phyloP scores from a whole-genome alignment of 495 filamentous ascomycete genomes.

The Aspergillus nanangensis region DNA sequence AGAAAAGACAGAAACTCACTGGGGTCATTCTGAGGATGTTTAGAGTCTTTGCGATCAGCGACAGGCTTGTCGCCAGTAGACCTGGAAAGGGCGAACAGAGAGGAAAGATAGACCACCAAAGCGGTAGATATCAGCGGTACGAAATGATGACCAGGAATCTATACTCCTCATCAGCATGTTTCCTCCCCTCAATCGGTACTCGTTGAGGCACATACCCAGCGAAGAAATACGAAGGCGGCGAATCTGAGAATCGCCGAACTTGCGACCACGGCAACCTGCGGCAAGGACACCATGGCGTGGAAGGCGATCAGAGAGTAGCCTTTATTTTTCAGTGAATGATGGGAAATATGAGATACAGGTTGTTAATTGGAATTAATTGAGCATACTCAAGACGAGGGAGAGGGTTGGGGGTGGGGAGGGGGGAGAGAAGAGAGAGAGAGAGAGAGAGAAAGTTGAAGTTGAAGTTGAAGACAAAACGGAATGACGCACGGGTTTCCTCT shows the following conservation, averaged over 20 bases:
- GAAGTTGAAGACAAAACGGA: too few relatives aligned
- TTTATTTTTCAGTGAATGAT: too few relatives aligned
- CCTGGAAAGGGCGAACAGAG: conserved; percentile 45
- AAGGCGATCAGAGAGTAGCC: too few relatives aligned
- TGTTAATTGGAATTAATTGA: too few relatives aligned
- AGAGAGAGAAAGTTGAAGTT: too few relatives aligned
- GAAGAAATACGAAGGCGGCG: conserved; percentile 67
- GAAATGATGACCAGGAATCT: conserved; percentile 62
- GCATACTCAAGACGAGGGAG: too few relatives aligned
- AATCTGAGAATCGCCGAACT: conserved; percentile 62
- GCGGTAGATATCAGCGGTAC: conserved; percentile 64
- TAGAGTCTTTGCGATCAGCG: conserved; percentile 1
- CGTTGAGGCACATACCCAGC: conserved; percentile 89
- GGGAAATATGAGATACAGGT: too few relatives aligned
- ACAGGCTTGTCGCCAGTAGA: not conserved
- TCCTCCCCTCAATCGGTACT: too few relatives aligned
- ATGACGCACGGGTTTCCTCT: too few relatives aligned
- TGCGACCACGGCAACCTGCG: conserved; percentile 24
- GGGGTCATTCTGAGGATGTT: conserved; percentile 6
- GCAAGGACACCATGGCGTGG: conserved; percentile 23
- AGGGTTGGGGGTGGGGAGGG: too few relatives aligned
- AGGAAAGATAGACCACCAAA: conserved; percentile 67
- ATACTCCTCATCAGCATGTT: conserved; percentile 7
- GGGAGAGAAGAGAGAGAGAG: too few relatives aligned
- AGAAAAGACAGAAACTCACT: too few relatives aligned